phyloP scores from a whole-genome alignment of 768 basidiomycete species.

The Mrakia blollopis region DNA sequence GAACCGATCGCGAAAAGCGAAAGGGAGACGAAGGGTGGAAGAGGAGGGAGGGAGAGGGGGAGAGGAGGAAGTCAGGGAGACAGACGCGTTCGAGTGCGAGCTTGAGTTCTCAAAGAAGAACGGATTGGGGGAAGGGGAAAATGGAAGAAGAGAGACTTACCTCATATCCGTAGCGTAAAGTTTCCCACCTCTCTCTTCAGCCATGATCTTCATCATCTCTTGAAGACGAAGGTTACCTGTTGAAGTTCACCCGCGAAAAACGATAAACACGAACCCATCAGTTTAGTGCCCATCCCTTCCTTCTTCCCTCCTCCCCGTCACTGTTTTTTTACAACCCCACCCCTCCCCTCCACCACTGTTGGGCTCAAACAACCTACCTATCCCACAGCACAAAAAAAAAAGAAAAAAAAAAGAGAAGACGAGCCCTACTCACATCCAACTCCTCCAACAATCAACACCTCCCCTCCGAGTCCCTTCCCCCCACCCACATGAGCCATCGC shows the following conservation, averaged over 20 bases:
- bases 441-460: slow-evolving; percentile 95
- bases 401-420: neutral
- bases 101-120: too few relatives aligned
- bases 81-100: neutral
- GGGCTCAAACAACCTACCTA: neutral
- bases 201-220: slow-evolving; percentile 99
- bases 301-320: neutral
- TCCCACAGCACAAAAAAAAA: too few relatives aligned
- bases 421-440: slow-evolving; percentile 82
- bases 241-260: slow-evolving; percentile 6
- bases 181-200: slow-evolving; percentile 73
- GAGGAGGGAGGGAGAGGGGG: neutral
- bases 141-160: slow-evolving; percentile 48
- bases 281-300: neutral
- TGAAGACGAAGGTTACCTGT: slow-evolving; percentile 87
- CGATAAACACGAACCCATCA: neutral
- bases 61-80: neutral
- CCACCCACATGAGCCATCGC: slow-evolving; percentile 95
- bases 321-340: neutral
- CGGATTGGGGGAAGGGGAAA: neutral
- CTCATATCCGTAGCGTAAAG: slow-evolving; percentile 96
- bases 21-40: neutral
- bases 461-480: slow-evolving; percentile 54
- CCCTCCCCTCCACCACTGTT: neutral
- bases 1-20: neutral